These are phyloP conservation scores for Colletotrichum zoysiae DNA, from an alignment of 2,329 filamentous ascomycete genomes.

Conservation along the genomic window DNA sequence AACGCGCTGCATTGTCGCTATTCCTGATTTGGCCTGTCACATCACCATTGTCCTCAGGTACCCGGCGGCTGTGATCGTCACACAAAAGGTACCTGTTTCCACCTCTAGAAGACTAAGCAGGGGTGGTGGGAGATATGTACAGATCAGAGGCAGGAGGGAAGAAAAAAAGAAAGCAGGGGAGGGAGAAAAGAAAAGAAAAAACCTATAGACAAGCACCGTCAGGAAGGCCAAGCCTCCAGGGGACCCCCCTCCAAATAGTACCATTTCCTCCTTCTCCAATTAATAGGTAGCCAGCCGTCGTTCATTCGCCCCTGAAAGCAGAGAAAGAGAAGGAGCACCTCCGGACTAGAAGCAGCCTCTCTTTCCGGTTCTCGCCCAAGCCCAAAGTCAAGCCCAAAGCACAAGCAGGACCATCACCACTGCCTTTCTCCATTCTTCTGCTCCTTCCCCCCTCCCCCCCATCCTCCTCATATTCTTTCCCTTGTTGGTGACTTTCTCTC, in stretches of 20 bases:
- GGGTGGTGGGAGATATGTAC: slow-evolving; percentile 1
- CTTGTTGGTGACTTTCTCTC: slow-evolving; percentile 34
- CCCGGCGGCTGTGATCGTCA: slow-evolving; percentile 36
- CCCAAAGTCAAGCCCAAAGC: slow-evolving; percentile 22
- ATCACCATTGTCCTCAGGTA: slow-evolving; percentile 36
- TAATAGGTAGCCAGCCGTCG: slow-evolving; percentile 38
- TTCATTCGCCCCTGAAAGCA: slow-evolving; percentile 40
- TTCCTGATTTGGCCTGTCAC: slow-evolving; percentile 25
- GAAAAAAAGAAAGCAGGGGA: slow-evolving; percentile 20
- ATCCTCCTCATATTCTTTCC: slow-evolving; percentile 26
- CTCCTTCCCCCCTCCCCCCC: slow-evolving; percentile 10
- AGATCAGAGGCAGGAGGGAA: slow-evolving; percentile 20
- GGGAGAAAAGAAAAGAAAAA: slow-evolving; percentile 5
- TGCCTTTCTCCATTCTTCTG: slow-evolving; percentile 7
- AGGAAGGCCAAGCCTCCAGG: slow-evolving; percentile 37
- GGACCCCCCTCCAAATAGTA: slow-evolving; percentile 32
- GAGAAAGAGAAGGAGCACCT: slow-evolving; percentile 17
- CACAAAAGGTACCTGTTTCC: slow-evolving; percentile 39
- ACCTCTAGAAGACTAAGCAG: slow-evolving; percentile 16
- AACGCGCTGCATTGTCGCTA: slow-evolving; percentile 35
- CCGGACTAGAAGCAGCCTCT: slow-evolving; percentile 9
- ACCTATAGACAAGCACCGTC: slow-evolving; percentile 25
- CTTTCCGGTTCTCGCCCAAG: slow-evolving; percentile 28
- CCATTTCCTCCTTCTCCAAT: slow-evolving; percentile 41
- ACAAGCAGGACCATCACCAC: slow-evolving; percentile 18